A percentile compares a stretch with the other conserved stretches of the same genome.
These are phyloP conservation scores for Crithidia sp. DNA, from an alignment of 208 protist species.

Conservation along the genomic window DNA sequence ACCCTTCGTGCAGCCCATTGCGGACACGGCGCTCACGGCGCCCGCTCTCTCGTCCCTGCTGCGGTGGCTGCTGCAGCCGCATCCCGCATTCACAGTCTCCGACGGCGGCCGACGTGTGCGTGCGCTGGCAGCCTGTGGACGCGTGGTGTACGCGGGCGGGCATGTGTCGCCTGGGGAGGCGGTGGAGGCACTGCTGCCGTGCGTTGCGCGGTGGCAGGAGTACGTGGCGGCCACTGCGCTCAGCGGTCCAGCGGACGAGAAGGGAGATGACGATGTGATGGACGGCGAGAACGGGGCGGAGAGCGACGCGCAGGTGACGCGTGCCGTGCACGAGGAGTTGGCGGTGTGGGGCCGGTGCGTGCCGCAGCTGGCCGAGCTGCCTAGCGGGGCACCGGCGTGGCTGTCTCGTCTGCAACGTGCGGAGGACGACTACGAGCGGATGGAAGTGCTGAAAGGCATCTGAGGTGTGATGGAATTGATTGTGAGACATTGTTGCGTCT, in stretches of 20 bases:
- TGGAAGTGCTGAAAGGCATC: slow-evolving; percentile 41
- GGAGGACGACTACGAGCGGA: slow-evolving; percentile 61
- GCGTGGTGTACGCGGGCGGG: slow-evolving; percentile 25
- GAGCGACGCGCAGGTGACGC: slow-evolving; percentile 14
- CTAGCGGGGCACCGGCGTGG: slow-evolving; percentile 31
- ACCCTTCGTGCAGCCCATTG: slow-evolving; percentile 14
- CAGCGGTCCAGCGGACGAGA: neutral
- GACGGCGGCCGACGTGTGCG: slow-evolving; percentile 31
- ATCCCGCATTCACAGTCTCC: slow-evolving; percentile 29
- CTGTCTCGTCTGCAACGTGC: slow-evolving; percentile 36
- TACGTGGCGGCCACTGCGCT: slow-evolving; percentile 26
- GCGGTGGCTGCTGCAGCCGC: slow-evolving; percentile 35
- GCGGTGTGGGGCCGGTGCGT: slow-evolving; percentile 42
- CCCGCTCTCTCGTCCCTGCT: slow-evolving; percentile 13
- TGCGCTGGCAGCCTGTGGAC: slow-evolving; percentile 38
- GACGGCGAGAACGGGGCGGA: slow-evolving; percentile 6
- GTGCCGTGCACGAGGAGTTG: slow-evolving; percentile 41
- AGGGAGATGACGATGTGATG: neutral
- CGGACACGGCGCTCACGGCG: slow-evolving; percentile 5
- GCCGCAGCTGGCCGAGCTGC: slow-evolving; percentile 8
- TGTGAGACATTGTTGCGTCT: slow-evolving; percentile 1
- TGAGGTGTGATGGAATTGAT: neutral
- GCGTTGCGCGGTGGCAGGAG: slow-evolving; percentile 39
- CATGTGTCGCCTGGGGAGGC: slow-evolving; percentile 16
- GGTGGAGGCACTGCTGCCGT: slow-evolving; percentile 29